Conservation (phyloP, 257 asterid genomes). For the Linderniella brevidens region DNA sequence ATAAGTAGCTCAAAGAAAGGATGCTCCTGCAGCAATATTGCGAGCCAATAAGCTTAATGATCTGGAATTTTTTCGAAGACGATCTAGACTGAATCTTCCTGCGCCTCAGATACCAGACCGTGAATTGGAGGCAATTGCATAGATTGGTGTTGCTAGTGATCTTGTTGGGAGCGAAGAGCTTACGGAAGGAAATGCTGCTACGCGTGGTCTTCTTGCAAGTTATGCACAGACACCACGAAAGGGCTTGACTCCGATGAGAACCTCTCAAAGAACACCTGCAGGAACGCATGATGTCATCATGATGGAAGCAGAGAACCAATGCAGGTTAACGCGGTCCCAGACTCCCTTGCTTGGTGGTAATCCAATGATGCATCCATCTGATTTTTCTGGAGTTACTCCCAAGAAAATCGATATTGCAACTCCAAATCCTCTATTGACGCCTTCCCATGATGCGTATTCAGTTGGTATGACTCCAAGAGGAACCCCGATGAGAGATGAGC, state of each 20-base stretch:
- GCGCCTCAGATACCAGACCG: slow-evolving; percentile 96
- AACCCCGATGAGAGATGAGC: slow-evolving; percentile 89
- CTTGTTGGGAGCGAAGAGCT: slow-evolving; percentile 73
- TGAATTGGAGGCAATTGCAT: slow-evolving; percentile 92
- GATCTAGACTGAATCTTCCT: slow-evolving; percentile 76
- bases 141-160: slow-evolving; percentile 87
- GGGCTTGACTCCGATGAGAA: slow-evolving; percentile 81
- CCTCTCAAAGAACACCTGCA: slow-evolving; percentile 92
- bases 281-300: slow-evolving; percentile 82
- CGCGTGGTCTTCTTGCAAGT: slow-evolving; percentile 81
- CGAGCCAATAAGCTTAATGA: slow-evolving; percentile 95
- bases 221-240: slow-evolving; percentile 75
- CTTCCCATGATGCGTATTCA: slow-evolving; percentile 53
- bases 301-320: slow-evolving; percentile 98
- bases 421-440: slow-evolving; percentile 94
- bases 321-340: slow-evolving; percentile 70
- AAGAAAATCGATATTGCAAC: slow-evolving; percentile 72
- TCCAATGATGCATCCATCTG: slow-evolving; percentile 88
- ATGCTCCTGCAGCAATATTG: slow-evolving; percentile 82
- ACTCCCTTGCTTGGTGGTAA: slow-evolving; percentile 98
- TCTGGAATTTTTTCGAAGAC: slow-evolving; percentile 78
- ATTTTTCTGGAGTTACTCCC: slow-evolving; percentile 99
- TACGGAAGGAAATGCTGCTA: slow-evolving; percentile 81
- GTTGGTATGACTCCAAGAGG: slow-evolving; percentile 73
- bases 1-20: slow-evolving; percentile 88